These are phyloP conservation scores for Fusarium euwallaceae DNA, from an alignment of 2,329 filamentous ascomycete species.

Conservation along the genomic window DNA sequence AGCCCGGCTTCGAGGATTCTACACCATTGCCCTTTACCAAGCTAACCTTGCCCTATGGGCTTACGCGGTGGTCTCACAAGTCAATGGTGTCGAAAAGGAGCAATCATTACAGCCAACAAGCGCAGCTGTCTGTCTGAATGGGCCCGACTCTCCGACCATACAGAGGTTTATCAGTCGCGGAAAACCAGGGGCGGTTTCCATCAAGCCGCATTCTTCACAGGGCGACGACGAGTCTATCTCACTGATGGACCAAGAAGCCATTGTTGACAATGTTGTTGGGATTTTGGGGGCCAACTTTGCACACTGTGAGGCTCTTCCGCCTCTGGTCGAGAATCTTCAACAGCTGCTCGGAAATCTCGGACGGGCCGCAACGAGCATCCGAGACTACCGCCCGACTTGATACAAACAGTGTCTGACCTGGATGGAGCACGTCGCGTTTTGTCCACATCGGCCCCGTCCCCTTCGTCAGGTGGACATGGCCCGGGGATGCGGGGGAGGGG, in stretches of 20 bases:
- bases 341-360: constrained; percentile 28
- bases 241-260: constrained; percentile 24
- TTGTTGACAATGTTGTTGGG: constrained; percentile 17
- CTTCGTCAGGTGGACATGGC: not conserved
- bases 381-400: not conserved
- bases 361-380: constrained; percentile 18
- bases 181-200: constrained; percentile 11
- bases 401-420: not conserved
- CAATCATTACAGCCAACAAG: not conserved
- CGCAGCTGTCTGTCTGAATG: constrained; percentile 19
- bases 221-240: not conserved
- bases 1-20: constrained; percentile 23
- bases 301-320: constrained; percentile 21
- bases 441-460: not conserved
- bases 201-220: constrained; percentile 11
- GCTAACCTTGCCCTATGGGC: constrained; percentile 26
- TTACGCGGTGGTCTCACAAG: constrained; percentile 24
- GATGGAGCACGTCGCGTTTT: not conserved
- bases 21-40: constrained; percentile 28
- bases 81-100: not conserved
- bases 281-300: constrained; percentile 23
- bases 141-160: constrained; percentile 20
- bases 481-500: constrained; percentile 1
- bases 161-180: constrained; percentile 25
- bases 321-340: constrained; percentile 29